A percentile compares a stretch with the other conserved stretches of the same genome.
Evolutionary conservation across 768 basidiomycete species (phyloP).

Genomic region (Megacollybia marginata): DNA sequence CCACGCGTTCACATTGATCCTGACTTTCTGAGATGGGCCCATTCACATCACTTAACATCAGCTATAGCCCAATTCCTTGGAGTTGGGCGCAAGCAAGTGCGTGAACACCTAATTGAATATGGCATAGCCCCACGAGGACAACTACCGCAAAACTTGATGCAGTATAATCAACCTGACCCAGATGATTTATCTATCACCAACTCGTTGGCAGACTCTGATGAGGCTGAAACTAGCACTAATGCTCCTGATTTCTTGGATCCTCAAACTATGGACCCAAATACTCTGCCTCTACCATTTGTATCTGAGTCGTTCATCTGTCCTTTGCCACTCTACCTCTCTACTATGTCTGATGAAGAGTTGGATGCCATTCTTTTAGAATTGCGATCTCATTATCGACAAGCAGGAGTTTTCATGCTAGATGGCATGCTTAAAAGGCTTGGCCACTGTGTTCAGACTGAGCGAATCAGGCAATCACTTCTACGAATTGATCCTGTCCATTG

Average conservation of each 20-base stretch:
- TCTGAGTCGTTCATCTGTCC: constrained; percentile 8
- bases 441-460: constrained; percentile 10
- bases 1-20: not conserved
- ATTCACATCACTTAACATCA: not conserved
- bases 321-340: not conserved
- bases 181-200: no score
- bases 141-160: not conserved
- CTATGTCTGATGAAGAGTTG: not conserved
- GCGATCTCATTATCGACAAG: constrained; percentile 15
- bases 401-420: constrained; percentile 18
- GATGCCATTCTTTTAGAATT: not conserved
- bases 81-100: not conserved
- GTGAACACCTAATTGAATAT: not conserved
- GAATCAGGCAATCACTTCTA: constrained; percentile 10
- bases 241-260: no score
- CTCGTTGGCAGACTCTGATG: no score
- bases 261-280: no score
- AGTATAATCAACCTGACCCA: no score
- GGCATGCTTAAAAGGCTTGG: constrained; percentile 16
- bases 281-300: not conserved
- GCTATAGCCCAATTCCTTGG: not conserved
- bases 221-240: constrained; percentile 1
- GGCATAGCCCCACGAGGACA: not conserved
- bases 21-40: not conserved
- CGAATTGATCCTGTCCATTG: constrained; percentile 10